Base-by-base conservation (phyloP, 2,329 filamentous ascomycete species). In the Botrytis paeoniae region DNA sequence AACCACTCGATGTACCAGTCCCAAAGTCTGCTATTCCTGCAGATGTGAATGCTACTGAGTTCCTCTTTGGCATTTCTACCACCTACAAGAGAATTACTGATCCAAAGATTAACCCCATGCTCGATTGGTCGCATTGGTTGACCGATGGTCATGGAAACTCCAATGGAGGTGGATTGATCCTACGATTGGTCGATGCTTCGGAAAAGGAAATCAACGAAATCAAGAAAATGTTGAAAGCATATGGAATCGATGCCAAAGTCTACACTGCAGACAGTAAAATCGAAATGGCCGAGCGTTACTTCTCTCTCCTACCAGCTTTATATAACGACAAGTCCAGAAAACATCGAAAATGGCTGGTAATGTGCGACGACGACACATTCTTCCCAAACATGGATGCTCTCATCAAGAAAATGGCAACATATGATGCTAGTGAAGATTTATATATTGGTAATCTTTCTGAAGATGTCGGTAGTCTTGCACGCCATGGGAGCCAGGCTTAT, bases 41-140 rank as follows among this genome's bases (percentile, higher is more conserved):
- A 4, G 84, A 84, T 1, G 87, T 85, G 72, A 86, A 89, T 74
- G 83, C 86, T 18, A 86, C 86, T 54, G 86, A 88, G 74, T 87
- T 89, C 79, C 85, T 89, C 79, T 89, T 89, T 75, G 87, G 87
- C 59, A 86, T 89, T 8, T 89, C 87, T 1, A 89, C 87, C 14
- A 88, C 87, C 3, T 89, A 86, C 81, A 82, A 85, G 76, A 82
- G 87, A 73, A 86, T 89, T 76, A 86, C 82, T 77, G 85, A 87
- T 75, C 81, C 84, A 0, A 83, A 83, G 71, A 88, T 85, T 3
- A 86, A 83, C 70, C 86, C 87, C 0, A 85, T 89, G 69, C 85
- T 86, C 75, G 87, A 89, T 78, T 89, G 88, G 88, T 84, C 85
- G 8, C 88, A 86, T 80, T 89, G 87, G 87, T 82, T 89, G 74